Base-by-base conservation (phyloP, 129 eudicot genomes). In the Lactuca saligna region DNA sequence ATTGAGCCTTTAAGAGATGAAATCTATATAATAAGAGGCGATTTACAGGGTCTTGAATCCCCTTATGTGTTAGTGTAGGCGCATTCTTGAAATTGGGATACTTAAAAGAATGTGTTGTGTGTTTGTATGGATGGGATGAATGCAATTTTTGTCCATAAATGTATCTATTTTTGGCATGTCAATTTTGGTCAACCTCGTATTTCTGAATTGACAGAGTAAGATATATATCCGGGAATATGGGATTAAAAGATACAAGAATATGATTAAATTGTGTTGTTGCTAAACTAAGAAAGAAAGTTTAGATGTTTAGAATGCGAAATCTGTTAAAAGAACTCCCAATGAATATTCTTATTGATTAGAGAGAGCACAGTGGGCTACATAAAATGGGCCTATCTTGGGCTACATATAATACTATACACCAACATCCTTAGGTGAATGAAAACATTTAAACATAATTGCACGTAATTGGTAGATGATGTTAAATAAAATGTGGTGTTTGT, bases 121-220 rank as follows among this genome's bases (percentile, higher is more conserved):
- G 61, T 57, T 66, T 75, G 73, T 75, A 60, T 61, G 79, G 67
- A 66, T 66, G 57, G 33, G 50, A 57, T 66, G 54, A 48, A 20
- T 75, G 79, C 74, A 39, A 58, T 15, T 46, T 57, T 49, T 66
- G 79, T 66, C 73, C 73, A 61, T 38, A 66, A 66, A 75, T 33
- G 29, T 16, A 75, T 75, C 73, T 66, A 66, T 66, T 58, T 66
- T 33, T 46, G 44, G 79, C 9, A 46, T 33, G 74, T 66, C 72
- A 35, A 53, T 25, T 66, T 44, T 35, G 73, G 67, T 74, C 66
- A 74, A 66, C 76, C 72, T 74, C 12, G 32, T 74, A 17, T 66
- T 48, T 66, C 14, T 74, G 64, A 16, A 65, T 75, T 33, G 58
- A 49, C 31, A 49, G 12, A 31, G 14, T 51, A 10, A 15, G 7